These are phyloP conservation scores for Xanthoceras sorbifolium DNA, from an alignment of 345 rosid species.

Conservation along the genomic window DNA sequence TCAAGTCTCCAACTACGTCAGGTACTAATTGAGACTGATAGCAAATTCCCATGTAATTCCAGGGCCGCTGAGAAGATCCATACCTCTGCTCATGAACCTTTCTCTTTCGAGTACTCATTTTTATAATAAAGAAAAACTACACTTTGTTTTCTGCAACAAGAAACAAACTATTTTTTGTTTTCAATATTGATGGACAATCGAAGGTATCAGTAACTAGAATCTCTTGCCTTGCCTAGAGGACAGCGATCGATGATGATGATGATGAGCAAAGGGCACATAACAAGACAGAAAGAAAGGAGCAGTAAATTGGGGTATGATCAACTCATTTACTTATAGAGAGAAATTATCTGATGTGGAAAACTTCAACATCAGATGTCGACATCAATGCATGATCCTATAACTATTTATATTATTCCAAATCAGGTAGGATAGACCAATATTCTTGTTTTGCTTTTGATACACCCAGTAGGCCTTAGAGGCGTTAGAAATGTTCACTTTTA, in stretches of 20 bases:
- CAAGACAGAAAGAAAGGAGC: not conserved
- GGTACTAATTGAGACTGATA: constrained; percentile 7
- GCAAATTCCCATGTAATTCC: constrained; percentile 4
- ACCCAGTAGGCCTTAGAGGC: not conserved
- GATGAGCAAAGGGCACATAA: not conserved
- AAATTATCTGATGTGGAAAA: not conserved
- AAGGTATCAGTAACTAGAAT: not conserved
- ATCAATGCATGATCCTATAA: not conserved
- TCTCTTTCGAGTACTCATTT: constrained; percentile 16
- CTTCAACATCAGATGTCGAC: constrained; percentile 11
- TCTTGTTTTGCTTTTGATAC: constrained; percentile 8
- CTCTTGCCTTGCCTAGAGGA: not conserved
- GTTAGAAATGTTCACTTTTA: too few relatives aligned
- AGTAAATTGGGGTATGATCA: not conserved
- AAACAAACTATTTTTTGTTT: not conserved
- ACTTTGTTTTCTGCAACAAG: constrained; percentile 1
- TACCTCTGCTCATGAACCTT: not conserved
- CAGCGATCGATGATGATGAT: not conserved
- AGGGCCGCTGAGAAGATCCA: not conserved
- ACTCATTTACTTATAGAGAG: not conserved
- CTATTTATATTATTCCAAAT: constrained; percentile 15
- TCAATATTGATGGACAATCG: not conserved
- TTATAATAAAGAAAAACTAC: too few relatives aligned
- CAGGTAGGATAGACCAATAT: not conserved
- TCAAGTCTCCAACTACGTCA: not conserved